phyloP scores from a whole-genome alignment of 164 flowering plant species.

The Tinospora cordifolia region DNA sequence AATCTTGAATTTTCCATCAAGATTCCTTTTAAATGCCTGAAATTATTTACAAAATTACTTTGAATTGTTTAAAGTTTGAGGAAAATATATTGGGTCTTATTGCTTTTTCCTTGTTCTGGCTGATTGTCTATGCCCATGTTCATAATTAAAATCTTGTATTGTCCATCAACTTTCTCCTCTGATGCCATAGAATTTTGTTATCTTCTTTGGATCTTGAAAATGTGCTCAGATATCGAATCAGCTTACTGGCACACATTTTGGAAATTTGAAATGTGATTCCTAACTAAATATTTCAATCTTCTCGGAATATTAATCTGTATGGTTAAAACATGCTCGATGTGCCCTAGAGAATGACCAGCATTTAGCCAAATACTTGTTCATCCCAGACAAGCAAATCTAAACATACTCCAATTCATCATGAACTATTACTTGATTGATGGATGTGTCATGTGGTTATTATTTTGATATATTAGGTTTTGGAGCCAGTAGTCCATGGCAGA shows the following conservation, averaged over 20 bases:
- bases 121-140: not conserved
- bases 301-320: not conserved
- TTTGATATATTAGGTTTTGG: conserved; percentile 46
- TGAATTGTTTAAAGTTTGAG: no score
- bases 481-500: conserved; percentile 86
- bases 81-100: no score
- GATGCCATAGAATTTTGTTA: not conserved
- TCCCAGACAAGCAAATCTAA: not conserved
- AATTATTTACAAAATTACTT: no score
- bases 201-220: not conserved
- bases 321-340: not conserved
- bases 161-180: not conserved
- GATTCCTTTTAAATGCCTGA: no score
- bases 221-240: not conserved
- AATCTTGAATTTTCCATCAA: no score
- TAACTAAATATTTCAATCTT: not conserved
- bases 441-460: not conserved
- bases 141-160: not conserved
- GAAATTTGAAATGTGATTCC: not conserved
- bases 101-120: not conserved
- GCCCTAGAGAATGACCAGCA: not conserved
- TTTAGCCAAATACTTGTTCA: not conserved
- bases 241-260: not conserved
- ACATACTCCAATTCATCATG: not conserved
- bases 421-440: not conserved